Percentiles rank a stretch among this genome's conserved stretches.
These are phyloP conservation scores for Fomitiporia mediterranea DNA, from an alignment of 1,284 basidiomycete genomes.

Conservation along the genomic window DNA sequence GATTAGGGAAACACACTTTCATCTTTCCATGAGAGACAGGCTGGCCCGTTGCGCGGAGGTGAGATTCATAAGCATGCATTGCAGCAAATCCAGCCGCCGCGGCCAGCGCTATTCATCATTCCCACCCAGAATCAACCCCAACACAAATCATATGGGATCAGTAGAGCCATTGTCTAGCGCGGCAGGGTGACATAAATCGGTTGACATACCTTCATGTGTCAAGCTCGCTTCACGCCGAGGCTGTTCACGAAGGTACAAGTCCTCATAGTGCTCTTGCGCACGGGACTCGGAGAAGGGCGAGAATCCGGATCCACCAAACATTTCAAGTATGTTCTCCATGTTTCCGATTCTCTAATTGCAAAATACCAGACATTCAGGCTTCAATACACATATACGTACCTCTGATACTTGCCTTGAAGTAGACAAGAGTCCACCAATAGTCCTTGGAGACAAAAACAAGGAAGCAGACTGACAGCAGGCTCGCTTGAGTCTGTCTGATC, in stretches of 20 bases:
- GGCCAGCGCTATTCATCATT: conserved; percentile 26
- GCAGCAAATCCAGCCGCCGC: conserved; percentile 29
- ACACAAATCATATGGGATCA: not conserved
- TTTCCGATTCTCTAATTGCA: not conserved
- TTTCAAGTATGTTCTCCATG: conserved; percentile 10
- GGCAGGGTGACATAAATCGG: not conserved
- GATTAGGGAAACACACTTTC: conserved; percentile 22
- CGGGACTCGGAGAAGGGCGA: conserved; percentile 16
- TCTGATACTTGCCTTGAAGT: no score
- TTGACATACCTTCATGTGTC: conserved; percentile 25
- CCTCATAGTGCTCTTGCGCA: conserved; percentile 21
- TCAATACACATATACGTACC: no score
- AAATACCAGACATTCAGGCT: no score
- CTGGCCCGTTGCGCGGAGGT: conserved; percentile 27
- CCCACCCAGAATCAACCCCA: no score
- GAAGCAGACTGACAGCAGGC: no score
- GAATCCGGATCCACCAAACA: conserved; percentile 8
- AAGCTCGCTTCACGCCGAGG: conserved; percentile 24
- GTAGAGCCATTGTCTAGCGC: not conserved
- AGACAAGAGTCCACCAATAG: no score
- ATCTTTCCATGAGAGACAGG: conserved; percentile 24
- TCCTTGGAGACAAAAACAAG: no score
- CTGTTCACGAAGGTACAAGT: conserved; percentile 21
- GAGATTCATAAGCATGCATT: conserved; percentile 27
- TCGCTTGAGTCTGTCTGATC: no score